Evolutionary conservation across 768 basidiomycete genomes (phyloP).

Genomic region (Saitozyma sp.): DNA sequence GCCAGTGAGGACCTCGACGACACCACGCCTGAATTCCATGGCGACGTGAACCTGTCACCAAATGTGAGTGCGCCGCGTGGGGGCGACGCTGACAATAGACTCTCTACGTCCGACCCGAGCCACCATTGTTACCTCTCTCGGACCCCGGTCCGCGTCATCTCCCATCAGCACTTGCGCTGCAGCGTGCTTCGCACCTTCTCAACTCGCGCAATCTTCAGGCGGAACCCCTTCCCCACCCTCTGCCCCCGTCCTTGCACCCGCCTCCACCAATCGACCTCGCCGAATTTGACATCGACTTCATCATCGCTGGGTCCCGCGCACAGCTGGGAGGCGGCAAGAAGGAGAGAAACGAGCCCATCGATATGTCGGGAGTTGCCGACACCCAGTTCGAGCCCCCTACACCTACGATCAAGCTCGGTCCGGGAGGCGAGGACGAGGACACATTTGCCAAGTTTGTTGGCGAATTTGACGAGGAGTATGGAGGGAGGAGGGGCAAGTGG

Average conservation of each 20-base stretch:
- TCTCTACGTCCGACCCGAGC: slow-evolving; percentile 37
- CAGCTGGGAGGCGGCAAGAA: slow-evolving; percentile 32
- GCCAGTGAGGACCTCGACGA: slow-evolving; percentile 23
- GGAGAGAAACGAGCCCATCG: slow-evolving; percentile 23
- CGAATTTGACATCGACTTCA: slow-evolving; percentile 55
- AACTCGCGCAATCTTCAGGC: slow-evolving; percentile 44
- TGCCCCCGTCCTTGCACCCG: slow-evolving; percentile 50
- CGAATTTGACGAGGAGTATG: slow-evolving; percentile 53
- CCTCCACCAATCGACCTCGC: slow-evolving; percentile 50
- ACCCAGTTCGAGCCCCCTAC: slow-evolving; percentile 16
- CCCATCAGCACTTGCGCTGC: slow-evolving; percentile 49
- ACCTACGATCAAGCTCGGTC: slow-evolving; percentile 37
- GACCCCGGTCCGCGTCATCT: slow-evolving; percentile 51
- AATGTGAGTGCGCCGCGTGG: not conserved
- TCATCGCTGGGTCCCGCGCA: slow-evolving; percentile 49
- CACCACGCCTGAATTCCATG: slow-evolving; percentile 18
- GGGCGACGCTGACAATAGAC: not conserved
- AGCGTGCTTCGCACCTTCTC: slow-evolving; percentile 50
- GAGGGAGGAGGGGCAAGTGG: slow-evolving; percentile 51
- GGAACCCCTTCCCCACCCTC: slow-evolving; percentile 50
- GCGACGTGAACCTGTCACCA: slow-evolving; percentile 4
- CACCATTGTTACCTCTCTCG: slow-evolving; percentile 49
- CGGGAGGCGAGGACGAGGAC: slow-evolving; percentile 50
- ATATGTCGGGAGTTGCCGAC: not conserved
- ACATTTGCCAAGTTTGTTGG: slow-evolving; percentile 53